Base-by-base conservation (phyloP, 495 filamentous ascomycete genomes). In the Xylaria longipes region DNA sequence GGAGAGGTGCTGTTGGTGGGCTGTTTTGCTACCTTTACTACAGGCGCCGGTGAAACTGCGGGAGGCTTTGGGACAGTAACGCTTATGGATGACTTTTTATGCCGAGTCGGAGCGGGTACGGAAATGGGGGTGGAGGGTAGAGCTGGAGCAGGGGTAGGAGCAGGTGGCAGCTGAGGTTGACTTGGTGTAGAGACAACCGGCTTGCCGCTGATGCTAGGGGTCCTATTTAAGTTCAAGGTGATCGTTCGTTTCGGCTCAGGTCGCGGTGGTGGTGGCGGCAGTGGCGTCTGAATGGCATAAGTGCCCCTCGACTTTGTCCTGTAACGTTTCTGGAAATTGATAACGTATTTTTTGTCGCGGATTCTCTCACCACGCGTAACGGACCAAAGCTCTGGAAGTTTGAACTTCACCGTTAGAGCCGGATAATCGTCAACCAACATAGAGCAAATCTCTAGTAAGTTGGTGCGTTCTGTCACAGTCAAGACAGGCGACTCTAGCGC, bases 401-500 rank as follows among this genome's bases (percentile, higher is more conserved):
- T 87, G 67, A 98, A 75, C 2, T 80, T 84, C 17, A 97, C 80
- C 33, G 88, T 77, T 50, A 92, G 84, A 5, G 88, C 89, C 27
- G 87, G 87, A 3, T 89, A 83, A 0, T 91, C 83, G 15, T 91
- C 88, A 72, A 93, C 96, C 68, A 99, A 83, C 31, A 94, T 80
- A 17, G 81, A 83, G 77, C 93, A 95, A 50, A 97, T 84, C 71
- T 97, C 93, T 25, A 92, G 82, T 3, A 98, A 82, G 61, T 93
- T 90, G n/a, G 86, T 84, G 39, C 95, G 86, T 76, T 98, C 94
- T n/a, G 87, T 77, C 2, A 93, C 71, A 9, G 89, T 89, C 67
- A 94, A 86, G 39, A 78, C 76, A 0, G 87, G 84, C 0, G 94
- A 95, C 48, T 90, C 89, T 58, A 94, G 86, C 25, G 94, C 94